A percentile compares a stretch with the other conserved stretches of the same genome.
Evolutionary conservation across 305 asterid species (phyloP).

Genomic region (Fraxinus xanthoxyloides): DNA sequence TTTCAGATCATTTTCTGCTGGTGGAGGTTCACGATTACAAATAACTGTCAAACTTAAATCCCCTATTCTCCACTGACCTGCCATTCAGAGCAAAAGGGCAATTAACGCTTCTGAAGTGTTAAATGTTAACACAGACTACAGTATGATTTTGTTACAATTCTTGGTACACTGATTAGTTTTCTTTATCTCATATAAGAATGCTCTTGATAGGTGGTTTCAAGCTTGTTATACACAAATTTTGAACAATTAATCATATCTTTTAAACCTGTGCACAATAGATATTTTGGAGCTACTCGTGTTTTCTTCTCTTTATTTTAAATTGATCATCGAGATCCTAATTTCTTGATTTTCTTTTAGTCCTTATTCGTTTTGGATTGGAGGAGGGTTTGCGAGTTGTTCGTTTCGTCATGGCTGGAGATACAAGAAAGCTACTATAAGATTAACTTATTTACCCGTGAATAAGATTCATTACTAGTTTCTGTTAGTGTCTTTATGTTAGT

Average conservation of each 20-base stretch:
- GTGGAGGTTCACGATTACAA: slow-evolving; percentile 21
- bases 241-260: background rate
- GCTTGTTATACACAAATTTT: background rate
- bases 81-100: slow-evolving; percentile 16
- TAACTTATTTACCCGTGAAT: background rate
- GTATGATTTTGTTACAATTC: background rate
- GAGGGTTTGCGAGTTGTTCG: background rate
- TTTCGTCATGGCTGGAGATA: background rate
- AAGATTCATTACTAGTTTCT: background rate
- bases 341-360: background rate
- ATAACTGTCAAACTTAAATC: slow-evolving; percentile 48
- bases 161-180: background rate
- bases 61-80: slow-evolving; percentile 85
- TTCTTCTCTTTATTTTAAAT: no score
- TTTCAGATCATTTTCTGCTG: slow-evolving; percentile 33
- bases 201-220: background rate
- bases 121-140: background rate
- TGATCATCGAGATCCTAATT: background rate
- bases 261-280: background rate
- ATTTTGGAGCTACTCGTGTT: background rate
- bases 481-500: background rate
- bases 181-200: background rate
- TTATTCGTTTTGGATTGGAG: background rate
- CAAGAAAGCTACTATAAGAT: background rate
- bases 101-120: background rate